Conservation (phyloP, 176 grass and related monocot species). For the Elaeis guineensis region DNA sequence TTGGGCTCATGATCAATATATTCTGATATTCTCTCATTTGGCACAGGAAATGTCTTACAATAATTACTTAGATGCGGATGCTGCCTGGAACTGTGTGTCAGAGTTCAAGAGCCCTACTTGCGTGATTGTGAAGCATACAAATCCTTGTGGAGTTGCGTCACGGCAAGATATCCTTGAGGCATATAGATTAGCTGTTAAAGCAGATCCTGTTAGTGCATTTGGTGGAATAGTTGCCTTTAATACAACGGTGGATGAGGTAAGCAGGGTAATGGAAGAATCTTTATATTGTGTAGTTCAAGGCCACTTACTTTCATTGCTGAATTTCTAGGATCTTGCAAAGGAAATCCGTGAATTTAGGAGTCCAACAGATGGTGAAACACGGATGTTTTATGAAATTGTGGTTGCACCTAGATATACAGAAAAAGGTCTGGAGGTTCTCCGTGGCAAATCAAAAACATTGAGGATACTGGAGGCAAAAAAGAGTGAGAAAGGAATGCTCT, state of each 20-base stretch:
- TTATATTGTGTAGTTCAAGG: background rate
- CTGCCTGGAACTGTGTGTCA: constrained; percentile 91
- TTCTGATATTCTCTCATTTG: no score
- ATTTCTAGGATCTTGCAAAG: constrained; percentile 63
- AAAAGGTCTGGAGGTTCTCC: constrained; percentile 69
- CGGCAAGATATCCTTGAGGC: constrained; percentile 65
- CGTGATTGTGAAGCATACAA: constrained; percentile 89
- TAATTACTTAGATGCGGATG: constrained; percentile 96
- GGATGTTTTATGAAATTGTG: constrained; percentile 96
- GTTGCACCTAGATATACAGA: constrained; percentile 72
- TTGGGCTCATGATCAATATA: no score
- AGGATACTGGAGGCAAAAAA: constrained; percentile 78
- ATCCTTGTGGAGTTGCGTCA: constrained; percentile 86
- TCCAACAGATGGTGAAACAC: constrained; percentile 50
- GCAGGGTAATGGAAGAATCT: no score
- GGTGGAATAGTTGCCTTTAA: constrained; percentile 93
- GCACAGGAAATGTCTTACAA: constrained; percentile 95
- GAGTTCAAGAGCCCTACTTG: constrained; percentile 77
- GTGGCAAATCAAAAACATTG: constrained; percentile 80
- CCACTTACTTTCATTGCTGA: background rate
- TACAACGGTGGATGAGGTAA: constrained; percentile 57
- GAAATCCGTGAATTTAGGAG: constrained; percentile 87
- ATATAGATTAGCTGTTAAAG: constrained; percentile 82
- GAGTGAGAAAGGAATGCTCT: constrained; percentile 56
- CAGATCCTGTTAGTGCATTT: constrained; percentile 86